Evolutionary conservation across 768 basidiomycete genomes (phyloP), one percentile per base, ranked within the genome.

Genomic region (Coprinellus micaceus): DNA sequence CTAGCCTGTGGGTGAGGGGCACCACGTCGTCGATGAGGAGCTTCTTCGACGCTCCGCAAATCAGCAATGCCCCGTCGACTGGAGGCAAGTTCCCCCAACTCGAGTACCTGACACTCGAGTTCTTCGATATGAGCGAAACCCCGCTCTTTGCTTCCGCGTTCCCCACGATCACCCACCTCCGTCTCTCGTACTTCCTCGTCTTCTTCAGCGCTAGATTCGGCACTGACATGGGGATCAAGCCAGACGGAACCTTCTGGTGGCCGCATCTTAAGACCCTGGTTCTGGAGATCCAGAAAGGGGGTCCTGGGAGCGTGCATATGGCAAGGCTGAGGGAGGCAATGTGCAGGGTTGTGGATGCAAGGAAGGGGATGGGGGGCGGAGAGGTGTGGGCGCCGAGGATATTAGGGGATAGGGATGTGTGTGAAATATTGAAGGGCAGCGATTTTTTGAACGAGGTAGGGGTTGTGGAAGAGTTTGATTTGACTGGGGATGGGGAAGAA

Each of bases 61-160:
- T 52, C 50, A 4, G 3, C 22, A 43, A 19, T 19, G 7, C 13
- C 7, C n/a, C 40, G 15, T 44, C 15, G 3, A 5, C 21, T 10
- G 22, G 33, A 9, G 15, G 25, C 40, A 57, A 57, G 28, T 57
- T 52, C 37, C 19, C 49, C 3, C 21, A 22, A 10, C 28, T 57
- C 7, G 24, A 57, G 28, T 52, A 57, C 50, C 50, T 57, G 13
- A 52, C 56, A 12, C 28, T 57, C 21, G 56, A 57, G 21, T 43
- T 22, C 10, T 57, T 25, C 40, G 48, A 52, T 22, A 50, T 57
- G 56, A 36, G 21, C 5, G 15, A 26, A n/a, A 19, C 33, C 4
- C 7, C 7, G 11, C 22, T 41, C 19, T 57, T 51, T 19, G 43
- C 29, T 7, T 3, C 41, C 10, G 56, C 50, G 13, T 57, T 57